phyloP scores from a whole-genome alignment of 129 eudicot genomes.

The Apium graveolens region DNA sequence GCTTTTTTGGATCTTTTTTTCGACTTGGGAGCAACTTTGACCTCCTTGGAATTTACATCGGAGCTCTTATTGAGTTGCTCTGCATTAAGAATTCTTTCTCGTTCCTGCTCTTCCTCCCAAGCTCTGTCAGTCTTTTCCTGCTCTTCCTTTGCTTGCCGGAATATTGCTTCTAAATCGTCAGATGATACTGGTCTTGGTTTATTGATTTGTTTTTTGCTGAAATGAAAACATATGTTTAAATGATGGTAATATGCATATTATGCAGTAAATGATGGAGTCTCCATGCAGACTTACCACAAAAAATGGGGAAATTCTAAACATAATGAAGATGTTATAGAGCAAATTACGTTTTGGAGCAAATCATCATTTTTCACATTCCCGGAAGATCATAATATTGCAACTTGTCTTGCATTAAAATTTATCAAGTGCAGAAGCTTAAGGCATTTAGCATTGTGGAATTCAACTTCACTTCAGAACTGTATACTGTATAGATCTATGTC shows the following conservation, averaged over 20 bases:
- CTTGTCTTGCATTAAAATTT: not conserved
- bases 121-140: slow-evolving; percentile 73
- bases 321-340: too few relatives aligned
- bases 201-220: slow-evolving; percentile 66
- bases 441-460: not conserved
- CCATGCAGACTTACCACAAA: not conserved
- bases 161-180: slow-evolving; percentile 63
- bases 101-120: slow-evolving; percentile 56
- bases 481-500: not conserved
- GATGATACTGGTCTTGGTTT: slow-evolving; percentile 72
- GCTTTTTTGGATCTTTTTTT: slow-evolving; percentile 40
- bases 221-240: not conserved
- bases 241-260: not conserved
- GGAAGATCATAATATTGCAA: not conserved
- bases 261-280: not conserved
- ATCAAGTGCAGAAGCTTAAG: not conserved
- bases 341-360: not conserved
- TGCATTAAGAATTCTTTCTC: slow-evolving; percentile 14
- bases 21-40: slow-evolving; percentile 20
- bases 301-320: not conserved
- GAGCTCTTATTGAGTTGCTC: slow-evolving; percentile 15
- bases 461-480: slow-evolving; percentile 5
- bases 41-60: slow-evolving; percentile 13
- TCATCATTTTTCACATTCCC: not conserved
- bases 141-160: slow-evolving; percentile 73